A percentile compares a stretch with the other conserved stretches of the same genome.
phyloP scores from a whole-genome alignment of 345 rosid species.

The Noccaea caerulescens region DNA sequence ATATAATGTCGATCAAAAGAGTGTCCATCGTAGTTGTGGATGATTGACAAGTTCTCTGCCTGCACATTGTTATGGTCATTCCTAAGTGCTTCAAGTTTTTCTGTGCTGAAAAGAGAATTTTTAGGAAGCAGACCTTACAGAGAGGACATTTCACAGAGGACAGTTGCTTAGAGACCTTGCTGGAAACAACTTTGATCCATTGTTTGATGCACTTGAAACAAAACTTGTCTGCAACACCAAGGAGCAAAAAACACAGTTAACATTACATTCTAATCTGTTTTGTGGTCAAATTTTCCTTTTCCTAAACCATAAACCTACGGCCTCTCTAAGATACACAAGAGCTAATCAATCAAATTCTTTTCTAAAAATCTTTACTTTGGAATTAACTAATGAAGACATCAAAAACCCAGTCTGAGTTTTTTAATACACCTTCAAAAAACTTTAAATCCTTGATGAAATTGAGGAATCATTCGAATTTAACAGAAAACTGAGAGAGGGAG shows the following conservation, averaged over 20 bases:
- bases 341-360: constrained; percentile 4
- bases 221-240: constrained; percentile 70
- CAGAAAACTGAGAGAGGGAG: constrained; percentile 14
- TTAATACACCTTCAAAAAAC: too few species aligned
- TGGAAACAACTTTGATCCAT: constrained; percentile 75
- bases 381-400: too few species aligned
- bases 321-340: not conserved
- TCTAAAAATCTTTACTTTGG: not conserved
- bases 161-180: constrained; percentile 51
- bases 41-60: constrained; percentile 68
- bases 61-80: constrained; percentile 39
- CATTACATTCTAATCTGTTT: not conserved
- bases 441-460: constrained; percentile 5
- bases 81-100: not conserved
- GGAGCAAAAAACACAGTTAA: not conserved
- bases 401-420: too few species aligned
- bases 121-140: constrained; percentile 70
- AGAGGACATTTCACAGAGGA: constrained; percentile 76
- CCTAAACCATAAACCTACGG: constrained; percentile 10
- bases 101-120: not conserved
- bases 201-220: constrained; percentile 78
- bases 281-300: not conserved
- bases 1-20: constrained; percentile 69
- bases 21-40: constrained; percentile 67
- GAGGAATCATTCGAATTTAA: not conserved